These are phyloP conservation scores for Scedosporium dehoogii DNA, from an alignment of 2,329 filamentous ascomycete species.

Conservation along the genomic window DNA sequence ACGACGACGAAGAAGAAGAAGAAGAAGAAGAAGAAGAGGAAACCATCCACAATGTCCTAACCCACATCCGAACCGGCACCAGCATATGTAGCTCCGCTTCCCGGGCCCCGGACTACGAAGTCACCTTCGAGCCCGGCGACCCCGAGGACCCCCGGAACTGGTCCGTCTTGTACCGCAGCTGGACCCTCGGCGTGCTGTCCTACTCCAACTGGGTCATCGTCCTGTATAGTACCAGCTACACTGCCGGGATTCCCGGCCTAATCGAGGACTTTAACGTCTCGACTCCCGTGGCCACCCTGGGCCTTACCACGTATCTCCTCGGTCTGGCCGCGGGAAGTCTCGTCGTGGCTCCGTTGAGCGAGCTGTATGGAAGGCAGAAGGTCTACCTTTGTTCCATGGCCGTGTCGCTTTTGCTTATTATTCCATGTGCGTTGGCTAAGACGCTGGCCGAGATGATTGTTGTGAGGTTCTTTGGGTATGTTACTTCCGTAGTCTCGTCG, in stretches of 20 bases:
- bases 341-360: conserved; percentile 63
- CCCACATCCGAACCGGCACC: conserved; percentile 29
- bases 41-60: conserved; percentile 32
- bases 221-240: conserved; percentile 71
- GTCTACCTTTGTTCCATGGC: conserved; percentile 59
- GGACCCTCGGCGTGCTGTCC: conserved; percentile 33
- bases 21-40: conserved; percentile 29
- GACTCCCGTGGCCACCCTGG: conserved; percentile 57
- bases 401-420: conserved; percentile 56
- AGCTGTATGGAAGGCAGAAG: conserved; percentile 57
- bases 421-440: conserved; percentile 61
- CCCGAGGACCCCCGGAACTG: conserved; percentile 59
- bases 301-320: conserved; percentile 68
- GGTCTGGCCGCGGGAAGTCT: conserved; percentile 65
- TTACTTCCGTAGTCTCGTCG: conserved; percentile 11
- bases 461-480: conserved; percentile 61
- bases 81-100: conserved; percentile 32
- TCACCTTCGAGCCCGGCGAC: conserved; percentile 59
- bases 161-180: conserved; percentile 39
- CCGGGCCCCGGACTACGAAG: conserved; percentile 53
- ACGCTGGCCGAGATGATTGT: conserved; percentile 61
- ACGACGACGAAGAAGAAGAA: conserved; percentile 16
- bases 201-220: conserved; percentile 44
- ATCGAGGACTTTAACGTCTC: conserved; percentile 53
- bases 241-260: conserved; percentile 60